Evolutionary conservation across 345 rosid species (phyloP).

Genomic region (Linum usitatissimum): DNA sequence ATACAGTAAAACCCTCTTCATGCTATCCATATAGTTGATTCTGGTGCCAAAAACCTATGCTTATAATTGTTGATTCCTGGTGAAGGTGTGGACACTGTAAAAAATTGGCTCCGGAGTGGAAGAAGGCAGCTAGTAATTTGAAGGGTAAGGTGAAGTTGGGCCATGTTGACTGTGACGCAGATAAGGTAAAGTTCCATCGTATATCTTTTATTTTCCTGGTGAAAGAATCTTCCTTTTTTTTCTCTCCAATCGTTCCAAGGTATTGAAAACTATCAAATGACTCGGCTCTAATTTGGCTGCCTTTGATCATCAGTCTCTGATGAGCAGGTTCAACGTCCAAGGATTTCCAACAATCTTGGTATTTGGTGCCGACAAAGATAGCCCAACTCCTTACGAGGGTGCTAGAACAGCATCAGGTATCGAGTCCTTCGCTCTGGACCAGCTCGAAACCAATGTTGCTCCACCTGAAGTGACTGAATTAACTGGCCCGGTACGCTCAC

Average conservation of each 20-base stretch:
- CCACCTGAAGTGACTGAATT: slow-evolving; percentile 85
- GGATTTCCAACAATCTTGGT: slow-evolving; percentile 93
- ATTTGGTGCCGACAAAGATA: slow-evolving; percentile 84
- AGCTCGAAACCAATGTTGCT: slow-evolving; percentile 70
- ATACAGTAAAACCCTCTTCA: background rate
- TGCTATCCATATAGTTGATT: background rate
- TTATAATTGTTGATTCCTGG: slow-evolving; percentile 1
- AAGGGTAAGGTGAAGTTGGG: slow-evolving; percentile 94
- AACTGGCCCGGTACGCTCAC: slow-evolving; percentile 48
- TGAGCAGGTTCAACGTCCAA: slow-evolving; percentile 89
- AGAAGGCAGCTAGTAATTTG: slow-evolving; percentile 76
- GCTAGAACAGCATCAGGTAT: slow-evolving; percentile 84
- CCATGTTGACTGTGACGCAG: slow-evolving; percentile 82
- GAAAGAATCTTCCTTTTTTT: no score
- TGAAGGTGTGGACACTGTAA: slow-evolving; percentile 96
- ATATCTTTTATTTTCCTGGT: background rate
- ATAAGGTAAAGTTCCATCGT: slow-evolving; percentile 40
- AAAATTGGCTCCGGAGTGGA: slow-evolving; percentile 96
- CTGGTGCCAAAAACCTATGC: background rate
- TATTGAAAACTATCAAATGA: no score
- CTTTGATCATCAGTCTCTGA: slow-evolving; percentile 50
- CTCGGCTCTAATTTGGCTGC: no score
- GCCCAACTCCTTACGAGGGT: slow-evolving; percentile 72
- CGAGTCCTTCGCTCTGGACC: slow-evolving; percentile 79
- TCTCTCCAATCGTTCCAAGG: no score